Conservation (phyloP, 1,284 basidiomycete species). For the Afroboletus lepidellus region DNA sequence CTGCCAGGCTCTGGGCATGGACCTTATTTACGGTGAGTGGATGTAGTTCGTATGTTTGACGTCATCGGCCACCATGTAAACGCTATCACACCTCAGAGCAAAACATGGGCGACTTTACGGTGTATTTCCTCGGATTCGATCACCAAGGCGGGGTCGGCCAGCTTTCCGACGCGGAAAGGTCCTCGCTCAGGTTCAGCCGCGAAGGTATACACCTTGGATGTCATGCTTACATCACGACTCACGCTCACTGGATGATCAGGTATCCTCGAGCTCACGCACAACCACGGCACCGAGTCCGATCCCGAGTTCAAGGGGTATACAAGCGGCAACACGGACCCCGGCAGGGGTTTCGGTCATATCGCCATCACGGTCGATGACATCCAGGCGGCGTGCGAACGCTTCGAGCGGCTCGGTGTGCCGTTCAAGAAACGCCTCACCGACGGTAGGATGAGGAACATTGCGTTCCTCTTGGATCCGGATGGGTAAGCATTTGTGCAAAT, state of each 20-base stretch:
- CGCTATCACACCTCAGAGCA: slow-evolving; percentile 38
- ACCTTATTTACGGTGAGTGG: slow-evolving; percentile 61
- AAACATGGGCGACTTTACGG: slow-evolving; percentile 60
- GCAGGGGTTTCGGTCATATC: slow-evolving; percentile 84
- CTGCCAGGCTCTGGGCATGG: slow-evolving; percentile 79
- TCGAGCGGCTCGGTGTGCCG: slow-evolving; percentile 77
- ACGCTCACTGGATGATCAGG: slow-evolving; percentile 40
- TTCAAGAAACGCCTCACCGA: slow-evolving; percentile 91
- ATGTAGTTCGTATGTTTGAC: background rate
- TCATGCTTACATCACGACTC: background rate
- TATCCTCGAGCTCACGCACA: slow-evolving; percentile 85
- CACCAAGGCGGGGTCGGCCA: slow-evolving; percentile 46
- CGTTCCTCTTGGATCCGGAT: slow-evolving; percentile 89
- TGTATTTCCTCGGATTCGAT: slow-evolving; percentile 83
- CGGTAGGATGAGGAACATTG: slow-evolving; percentile 83
- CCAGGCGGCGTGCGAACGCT: slow-evolving; percentile 79
- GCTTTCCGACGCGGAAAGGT: slow-evolving; percentile 50
- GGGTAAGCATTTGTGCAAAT: slow-evolving; percentile 45
- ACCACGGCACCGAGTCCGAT: slow-evolving; percentile 87
- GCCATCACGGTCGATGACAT: slow-evolving; percentile 85
- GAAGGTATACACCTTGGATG: slow-evolving; percentile 49
- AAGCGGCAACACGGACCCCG: slow-evolving; percentile 82
- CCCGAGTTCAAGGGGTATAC: slow-evolving; percentile 76
- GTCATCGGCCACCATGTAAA: background rate
- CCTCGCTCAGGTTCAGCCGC: slow-evolving; percentile 48